Evolutionary conservation across 805 yeast genomes (phyloP).

Genomic region (Candida boleticola): DNA sequence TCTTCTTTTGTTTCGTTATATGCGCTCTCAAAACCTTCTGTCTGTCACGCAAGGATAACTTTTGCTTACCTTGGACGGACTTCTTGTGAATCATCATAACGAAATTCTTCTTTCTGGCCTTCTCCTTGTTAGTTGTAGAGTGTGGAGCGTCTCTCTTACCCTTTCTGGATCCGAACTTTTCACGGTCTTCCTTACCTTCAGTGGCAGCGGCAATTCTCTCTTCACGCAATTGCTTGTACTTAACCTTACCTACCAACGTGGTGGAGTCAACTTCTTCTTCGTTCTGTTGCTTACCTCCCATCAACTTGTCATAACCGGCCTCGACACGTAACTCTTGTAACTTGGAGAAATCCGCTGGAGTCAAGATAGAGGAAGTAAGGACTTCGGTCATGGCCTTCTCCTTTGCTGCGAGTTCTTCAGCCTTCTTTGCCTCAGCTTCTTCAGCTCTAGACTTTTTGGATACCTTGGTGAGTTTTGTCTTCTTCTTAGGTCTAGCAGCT

Average conservation of each 20-base stretch:
- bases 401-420: constrained; percentile 32
- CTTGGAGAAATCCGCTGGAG: constrained; percentile 98
- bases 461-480: constrained; percentile 2
- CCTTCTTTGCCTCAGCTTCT: constrained; percentile 23
- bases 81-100: constrained; percentile 98
- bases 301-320: constrained; percentile 79
- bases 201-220: constrained; percentile 83
- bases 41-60: constrained; percentile 84
- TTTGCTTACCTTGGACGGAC: constrained; percentile 91
- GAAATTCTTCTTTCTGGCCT: constrained; percentile 97
- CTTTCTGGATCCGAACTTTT: constrained; percentile 82
- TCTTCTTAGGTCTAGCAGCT: constrained; percentile 11
- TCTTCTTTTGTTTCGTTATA: constrained; percentile 85
- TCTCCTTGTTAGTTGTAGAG: constrained; percentile 93
- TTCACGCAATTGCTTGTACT: constrained; percentile 82
- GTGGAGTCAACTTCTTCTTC: constrained; percentile 87
- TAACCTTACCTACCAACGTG: constrained; percentile 71
- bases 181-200: constrained; percentile 94
- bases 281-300: constrained; percentile 58
- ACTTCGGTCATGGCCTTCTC: constrained; percentile 46
- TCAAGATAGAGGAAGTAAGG: constrained; percentile 74
- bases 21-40: constrained; percentile 86
- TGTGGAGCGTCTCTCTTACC: constrained; percentile 75
- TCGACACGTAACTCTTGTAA: constrained; percentile 80
- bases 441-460: constrained; percentile 28